phyloP scores from a whole-genome alignment of 257 asterid genomes.

The Echites panduratus region DNA sequence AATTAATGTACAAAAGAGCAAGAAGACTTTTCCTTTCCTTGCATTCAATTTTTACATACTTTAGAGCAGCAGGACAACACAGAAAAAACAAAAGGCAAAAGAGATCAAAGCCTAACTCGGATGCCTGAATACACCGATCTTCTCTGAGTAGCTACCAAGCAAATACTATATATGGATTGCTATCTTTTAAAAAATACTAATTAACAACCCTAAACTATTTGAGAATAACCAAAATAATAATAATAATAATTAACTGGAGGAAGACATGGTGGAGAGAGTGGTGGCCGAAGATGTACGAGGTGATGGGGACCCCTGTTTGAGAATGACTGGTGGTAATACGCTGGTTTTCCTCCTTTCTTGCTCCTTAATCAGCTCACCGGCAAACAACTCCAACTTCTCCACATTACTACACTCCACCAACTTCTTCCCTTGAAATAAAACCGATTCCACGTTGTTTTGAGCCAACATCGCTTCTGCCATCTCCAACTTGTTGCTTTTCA shows the following conservation, averaged over 20 bases:
- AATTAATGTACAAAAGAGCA: too few relatives aligned
- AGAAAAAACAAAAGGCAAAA: too few relatives aligned
- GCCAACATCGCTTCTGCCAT: slow-evolving; percentile 46
- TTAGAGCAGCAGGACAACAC: too few relatives aligned
- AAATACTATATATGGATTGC: too few relatives aligned
- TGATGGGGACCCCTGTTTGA: slow-evolving; percentile 40
- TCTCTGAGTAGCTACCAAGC: slow-evolving; percentile 21
- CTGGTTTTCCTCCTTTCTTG: slow-evolving; percentile 45
- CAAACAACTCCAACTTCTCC: slow-evolving; percentile 53
- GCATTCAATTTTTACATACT: too few relatives aligned
- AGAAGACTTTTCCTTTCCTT: too few relatives aligned
- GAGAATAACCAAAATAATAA: too few relatives aligned
- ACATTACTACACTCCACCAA: slow-evolving; percentile 41
- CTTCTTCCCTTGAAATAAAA: slow-evolving; percentile 63
- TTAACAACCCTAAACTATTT: too few relatives aligned
- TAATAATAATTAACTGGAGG: slow-evolving; percentile 28
- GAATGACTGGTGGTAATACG: slow-evolving; percentile 38
- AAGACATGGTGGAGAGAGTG: slow-evolving; percentile 44
- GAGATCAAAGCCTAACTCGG: slow-evolving; percentile 14
- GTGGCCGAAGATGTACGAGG: slow-evolving; percentile 70
- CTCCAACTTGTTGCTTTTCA: slow-evolving; percentile 3
- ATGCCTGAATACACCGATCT: slow-evolving; percentile 5
- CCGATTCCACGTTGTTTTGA: slow-evolving; percentile 61
- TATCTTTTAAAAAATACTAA: too few relatives aligned
- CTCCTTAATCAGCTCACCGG: slow-evolving; percentile 55